A percentile compares a stretch with the other conserved stretches of the same genome.
These are phyloP conservation scores for Coffea humblotiana DNA, from an alignment of 305 asterid species.

Conservation along the genomic window DNA sequence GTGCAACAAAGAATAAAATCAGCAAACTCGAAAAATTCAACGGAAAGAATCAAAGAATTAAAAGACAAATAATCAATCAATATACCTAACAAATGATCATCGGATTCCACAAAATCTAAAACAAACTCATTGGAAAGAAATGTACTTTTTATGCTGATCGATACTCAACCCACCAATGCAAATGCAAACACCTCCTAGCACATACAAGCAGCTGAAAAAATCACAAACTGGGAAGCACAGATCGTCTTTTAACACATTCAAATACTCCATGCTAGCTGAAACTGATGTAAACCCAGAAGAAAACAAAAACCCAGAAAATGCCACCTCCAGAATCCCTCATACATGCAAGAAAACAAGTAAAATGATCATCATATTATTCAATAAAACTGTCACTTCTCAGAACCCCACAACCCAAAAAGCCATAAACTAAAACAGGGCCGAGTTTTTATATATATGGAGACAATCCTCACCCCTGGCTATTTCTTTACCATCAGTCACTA, in stretches of 20 bases:
- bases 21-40: slow-evolving; percentile 24
- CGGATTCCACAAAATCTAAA: slow-evolving; percentile 77
- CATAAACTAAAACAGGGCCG: slow-evolving; percentile 28
- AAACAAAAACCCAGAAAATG: slow-evolving; percentile 12
- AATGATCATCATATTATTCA: slow-evolving; percentile 26
- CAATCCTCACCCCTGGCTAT: slow-evolving; percentile 7
- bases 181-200: slow-evolving; percentile 37
- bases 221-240: slow-evolving; percentile 29
- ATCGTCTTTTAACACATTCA: slow-evolving; percentile 25
- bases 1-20: slow-evolving; percentile 67
- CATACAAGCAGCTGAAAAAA: slow-evolving; percentile 28
- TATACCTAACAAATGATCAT: slow-evolving; percentile 54
- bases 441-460: slow-evolving; percentile 46
- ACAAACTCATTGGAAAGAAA: slow-evolving; percentile 37
- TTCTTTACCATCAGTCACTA: slow-evolving; percentile 14
- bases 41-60: slow-evolving; percentile 75
- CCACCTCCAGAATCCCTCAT: slow-evolving; percentile 29
- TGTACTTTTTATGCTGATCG: slow-evolving; percentile 29
- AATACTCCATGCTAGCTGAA: slow-evolving; percentile 31
- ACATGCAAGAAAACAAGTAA: slow-evolving; percentile 36
- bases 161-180: slow-evolving; percentile 26
- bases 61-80: slow-evolving; percentile 28
- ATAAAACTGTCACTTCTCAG: slow-evolving; percentile 29
- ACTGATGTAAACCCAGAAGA: slow-evolving; percentile 22
- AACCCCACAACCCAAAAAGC: slow-evolving; percentile 69